Evolutionary conservation across 768 basidiomycete species (phyloP).

Genomic region (Suillus occidentalis): DNA sequence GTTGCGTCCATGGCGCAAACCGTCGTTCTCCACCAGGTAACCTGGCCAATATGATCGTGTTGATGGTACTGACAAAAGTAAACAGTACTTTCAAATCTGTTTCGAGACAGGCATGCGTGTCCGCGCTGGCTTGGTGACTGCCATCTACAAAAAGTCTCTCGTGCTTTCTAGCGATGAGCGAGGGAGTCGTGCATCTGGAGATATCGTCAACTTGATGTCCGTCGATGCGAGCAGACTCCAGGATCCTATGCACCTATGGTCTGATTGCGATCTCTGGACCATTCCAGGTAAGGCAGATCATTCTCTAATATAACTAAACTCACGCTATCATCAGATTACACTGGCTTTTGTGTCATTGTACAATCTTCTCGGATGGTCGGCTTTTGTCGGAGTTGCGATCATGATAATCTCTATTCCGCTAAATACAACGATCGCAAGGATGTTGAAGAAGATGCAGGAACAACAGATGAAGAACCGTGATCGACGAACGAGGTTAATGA

Average conservation of each 20-base stretch:
- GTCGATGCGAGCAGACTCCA: conserved; percentile 81
- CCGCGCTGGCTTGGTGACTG: conserved; percentile 81
- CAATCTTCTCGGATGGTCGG: conserved; percentile 86
- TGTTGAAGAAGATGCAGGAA: conserved; percentile 75
- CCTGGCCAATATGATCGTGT: background rate
- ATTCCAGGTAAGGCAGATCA: conserved; percentile 58
- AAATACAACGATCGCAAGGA: conserved; percentile 69
- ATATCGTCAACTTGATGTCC: conserved; percentile 93
- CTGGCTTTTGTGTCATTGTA: conserved; percentile 91
- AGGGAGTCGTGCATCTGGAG: conserved; percentile 70
- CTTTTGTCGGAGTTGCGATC: conserved; percentile 85
- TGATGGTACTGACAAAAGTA: background rate
- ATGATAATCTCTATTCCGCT: conserved; percentile 83
- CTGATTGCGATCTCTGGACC: conserved; percentile 86
- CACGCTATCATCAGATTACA: conserved; percentile 50
- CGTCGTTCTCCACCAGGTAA: conserved; percentile 74
- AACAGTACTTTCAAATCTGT: conserved; percentile 81
- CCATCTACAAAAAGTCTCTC: conserved; percentile 84
- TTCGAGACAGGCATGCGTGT: conserved; percentile 93
- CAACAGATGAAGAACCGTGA: conserved; percentile 94
- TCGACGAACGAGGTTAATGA: conserved; percentile 83
- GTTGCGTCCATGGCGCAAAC: conserved; percentile 76
- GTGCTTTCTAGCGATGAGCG: conserved; percentile 86
- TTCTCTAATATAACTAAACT: background rate
- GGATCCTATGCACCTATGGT: conserved; percentile 78